phyloP scores from a whole-genome alignment of 306 rosid genomes.

The Quercus agrifolia region DNA sequence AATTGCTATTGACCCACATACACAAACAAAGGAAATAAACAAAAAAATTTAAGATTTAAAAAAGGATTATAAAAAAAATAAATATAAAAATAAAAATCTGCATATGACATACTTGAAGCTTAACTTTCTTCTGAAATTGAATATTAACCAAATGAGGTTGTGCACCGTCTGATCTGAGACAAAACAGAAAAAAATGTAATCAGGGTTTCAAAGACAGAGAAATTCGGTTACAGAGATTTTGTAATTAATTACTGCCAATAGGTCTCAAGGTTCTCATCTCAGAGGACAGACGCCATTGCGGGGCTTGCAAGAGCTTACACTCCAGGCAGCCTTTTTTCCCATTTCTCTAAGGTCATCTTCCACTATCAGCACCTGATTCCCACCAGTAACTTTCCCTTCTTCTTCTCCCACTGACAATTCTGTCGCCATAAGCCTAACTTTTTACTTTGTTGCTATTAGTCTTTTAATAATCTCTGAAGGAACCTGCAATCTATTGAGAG shows the following conservation, averaged over 20 bases:
- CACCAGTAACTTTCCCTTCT: slow-evolving; percentile 64
- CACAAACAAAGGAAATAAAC: not conserved
- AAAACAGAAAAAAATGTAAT: not conserved
- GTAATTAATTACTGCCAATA: slow-evolving; percentile 68
- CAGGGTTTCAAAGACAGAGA: not conserved
- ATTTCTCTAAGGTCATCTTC: slow-evolving; percentile 83
- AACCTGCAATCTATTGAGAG: not conserved
- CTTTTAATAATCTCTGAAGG: too few species aligned
- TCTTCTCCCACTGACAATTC: slow-evolving; percentile 94
- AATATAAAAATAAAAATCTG: not conserved
- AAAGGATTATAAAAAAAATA: not conserved
- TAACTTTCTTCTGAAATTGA: slow-evolving; percentile 92
- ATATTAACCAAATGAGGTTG: slow-evolving; percentile 90
- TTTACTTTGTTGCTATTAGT: not conserved
- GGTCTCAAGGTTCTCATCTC: slow-evolving; percentile 74
- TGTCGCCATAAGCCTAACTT: slow-evolving; percentile 53
- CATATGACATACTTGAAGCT: slow-evolving; percentile 55
- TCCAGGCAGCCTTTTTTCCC: slow-evolving; percentile 95
- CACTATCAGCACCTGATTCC: slow-evolving; percentile 39
- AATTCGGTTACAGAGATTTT: not conserved
- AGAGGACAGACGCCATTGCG: slow-evolving; percentile 87
- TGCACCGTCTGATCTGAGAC: slow-evolving; percentile 82
- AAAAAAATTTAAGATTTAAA: not conserved
- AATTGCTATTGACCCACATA: not conserved
- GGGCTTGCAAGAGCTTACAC: slow-evolving; percentile 93